Evolutionary conservation across 768 basidiomycete species (phyloP).

Genomic region (Phaffia australis): DNA sequence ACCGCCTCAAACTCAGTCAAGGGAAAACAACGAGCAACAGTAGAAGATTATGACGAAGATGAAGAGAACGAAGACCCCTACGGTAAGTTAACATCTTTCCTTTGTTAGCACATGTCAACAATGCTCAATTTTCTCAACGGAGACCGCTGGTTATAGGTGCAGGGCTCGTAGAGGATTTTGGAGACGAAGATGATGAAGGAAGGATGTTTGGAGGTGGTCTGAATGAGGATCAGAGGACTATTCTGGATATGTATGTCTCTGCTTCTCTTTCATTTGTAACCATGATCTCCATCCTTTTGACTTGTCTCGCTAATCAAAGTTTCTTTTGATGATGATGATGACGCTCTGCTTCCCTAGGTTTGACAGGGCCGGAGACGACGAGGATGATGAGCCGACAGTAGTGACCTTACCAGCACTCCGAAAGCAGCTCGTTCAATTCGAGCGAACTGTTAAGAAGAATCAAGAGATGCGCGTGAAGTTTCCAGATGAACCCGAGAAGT

Average conservation of each 20-base stretch:
- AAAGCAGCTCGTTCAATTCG: slow-evolving; percentile 64
- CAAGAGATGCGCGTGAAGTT: slow-evolving; percentile 94
- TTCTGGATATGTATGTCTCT: slow-evolving; percentile 56
- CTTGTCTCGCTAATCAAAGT: neutral
- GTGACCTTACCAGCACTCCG: slow-evolving; percentile 61
- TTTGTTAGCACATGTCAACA: neutral
- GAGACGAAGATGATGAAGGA: slow-evolving; percentile 71
- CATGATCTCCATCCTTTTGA: neutral
- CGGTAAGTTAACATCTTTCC: neutral
- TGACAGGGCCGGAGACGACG: slow-evolving; percentile 54
- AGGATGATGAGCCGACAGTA: slow-evolving; percentile 57
- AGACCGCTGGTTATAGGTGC: slow-evolving; percentile 57
- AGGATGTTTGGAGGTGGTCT: slow-evolving; percentile 90
- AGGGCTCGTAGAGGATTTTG: slow-evolving; percentile 79
- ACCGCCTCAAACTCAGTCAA: slow-evolving; percentile 3
- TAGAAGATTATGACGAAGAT: slow-evolving; percentile 21
- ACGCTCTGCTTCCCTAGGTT: slow-evolving; percentile 41
- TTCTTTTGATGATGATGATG: neutral
- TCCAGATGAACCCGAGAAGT: slow-evolving; percentile 86
- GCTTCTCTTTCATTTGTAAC: neutral
- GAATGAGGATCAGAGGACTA: slow-evolving; percentile 81
- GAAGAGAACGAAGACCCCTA: slow-evolving; percentile 17
- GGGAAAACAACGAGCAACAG: slow-evolving; percentile 17
- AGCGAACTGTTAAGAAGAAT: slow-evolving; percentile 85
- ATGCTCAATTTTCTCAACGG: neutral